phyloP scores from a whole-genome alignment of 768 basidiomycete species.

The Boletales sp. region DNA sequence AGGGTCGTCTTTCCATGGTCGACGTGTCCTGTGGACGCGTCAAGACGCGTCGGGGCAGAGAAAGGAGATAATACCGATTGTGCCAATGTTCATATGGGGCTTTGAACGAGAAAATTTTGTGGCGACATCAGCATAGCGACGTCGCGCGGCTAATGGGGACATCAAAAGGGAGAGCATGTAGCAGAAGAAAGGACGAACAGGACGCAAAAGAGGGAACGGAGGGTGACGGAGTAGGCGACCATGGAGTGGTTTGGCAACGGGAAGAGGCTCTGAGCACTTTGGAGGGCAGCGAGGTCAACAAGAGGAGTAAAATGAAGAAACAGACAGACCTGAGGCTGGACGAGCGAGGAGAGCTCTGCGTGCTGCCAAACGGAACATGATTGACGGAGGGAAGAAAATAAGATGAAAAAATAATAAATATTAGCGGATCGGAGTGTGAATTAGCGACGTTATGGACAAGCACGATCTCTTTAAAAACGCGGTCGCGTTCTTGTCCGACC shows the following conservation, averaged over 20 bases:
- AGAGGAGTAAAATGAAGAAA: too few species aligned
- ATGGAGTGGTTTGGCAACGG: conserved; percentile 16
- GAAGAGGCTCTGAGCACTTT: conserved; percentile 4
- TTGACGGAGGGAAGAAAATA: background rate
- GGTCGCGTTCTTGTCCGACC: conserved; percentile 80
- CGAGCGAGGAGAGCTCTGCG: conserved; percentile 5
- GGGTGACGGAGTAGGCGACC: background rate
- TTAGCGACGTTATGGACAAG: conserved; percentile 42
- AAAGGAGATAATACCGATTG: conserved; percentile 56
- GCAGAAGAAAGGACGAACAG: background rate
- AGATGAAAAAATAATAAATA: background rate
- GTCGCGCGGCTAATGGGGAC: conserved; percentile 16
- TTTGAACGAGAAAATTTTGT: conserved; percentile 67
- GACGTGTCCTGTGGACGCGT: conserved; percentile 64
- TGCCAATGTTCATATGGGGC: conserved; percentile 95
- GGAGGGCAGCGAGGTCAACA: background rate
- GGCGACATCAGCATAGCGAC: conserved; percentile 71
- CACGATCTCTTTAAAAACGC: conserved; percentile 79
- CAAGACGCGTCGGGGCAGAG: conserved; percentile 13
- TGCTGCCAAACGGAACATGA: conserved; percentile 32
- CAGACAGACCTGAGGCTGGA: background rate
- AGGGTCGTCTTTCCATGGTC: conserved; percentile 99
- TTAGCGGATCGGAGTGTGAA: conserved; percentile 28
- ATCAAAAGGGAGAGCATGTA: background rate
- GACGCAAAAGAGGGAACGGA: conserved; percentile 4